A percentile compares a stretch with the other conserved stretches of the same genome.
phyloP scores from a whole-genome alignment of 148 eudicot species.

The Silene latifolia region DNA sequence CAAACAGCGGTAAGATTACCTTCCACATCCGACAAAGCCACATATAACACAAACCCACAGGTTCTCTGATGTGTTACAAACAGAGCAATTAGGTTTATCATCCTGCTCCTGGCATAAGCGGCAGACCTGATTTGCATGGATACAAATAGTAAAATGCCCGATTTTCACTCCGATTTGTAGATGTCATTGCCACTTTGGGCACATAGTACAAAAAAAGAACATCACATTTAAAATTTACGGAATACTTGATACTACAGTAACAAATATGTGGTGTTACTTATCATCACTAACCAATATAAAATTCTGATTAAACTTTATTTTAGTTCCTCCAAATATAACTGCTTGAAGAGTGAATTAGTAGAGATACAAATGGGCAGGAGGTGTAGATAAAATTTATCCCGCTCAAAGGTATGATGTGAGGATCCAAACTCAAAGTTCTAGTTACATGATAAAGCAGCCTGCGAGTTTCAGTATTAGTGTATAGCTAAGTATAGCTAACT shows the following conservation, averaged over 20 bases:
- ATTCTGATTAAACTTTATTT: too few relatives aligned
- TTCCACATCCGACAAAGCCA: slow-evolving; percentile 99
- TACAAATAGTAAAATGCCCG: neutral
- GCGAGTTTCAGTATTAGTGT: too few relatives aligned
- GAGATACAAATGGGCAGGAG: too few relatives aligned
- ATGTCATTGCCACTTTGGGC: neutral
- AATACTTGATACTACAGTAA: neutral
- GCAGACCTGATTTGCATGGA: slow-evolving; percentile 60
- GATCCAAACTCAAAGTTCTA: too few relatives aligned
- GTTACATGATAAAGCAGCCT: too few relatives aligned
- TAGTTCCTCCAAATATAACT: too few relatives aligned
- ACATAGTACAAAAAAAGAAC: neutral
- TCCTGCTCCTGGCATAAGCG: slow-evolving; percentile 89
- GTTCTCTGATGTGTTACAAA: slow-evolving; percentile 71
- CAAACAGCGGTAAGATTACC: slow-evolving; percentile 39
- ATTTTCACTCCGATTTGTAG: neutral
- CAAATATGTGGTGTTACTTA: neutral
- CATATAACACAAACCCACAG: slow-evolving; percentile 90
- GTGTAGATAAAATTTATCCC: too few relatives aligned
- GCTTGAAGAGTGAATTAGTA: too few relatives aligned
- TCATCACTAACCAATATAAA: too few relatives aligned
- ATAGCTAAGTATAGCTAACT: too few relatives aligned
- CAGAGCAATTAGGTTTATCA: slow-evolving; percentile 73
- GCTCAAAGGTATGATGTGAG: too few relatives aligned
- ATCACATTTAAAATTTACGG: neutral